A percentile compares a stretch with the other conserved stretches of the same genome.
phyloP scores from a whole-genome alignment of 1,139 yeast genomes.

The Magnusiomyces paraingens region DNA sequence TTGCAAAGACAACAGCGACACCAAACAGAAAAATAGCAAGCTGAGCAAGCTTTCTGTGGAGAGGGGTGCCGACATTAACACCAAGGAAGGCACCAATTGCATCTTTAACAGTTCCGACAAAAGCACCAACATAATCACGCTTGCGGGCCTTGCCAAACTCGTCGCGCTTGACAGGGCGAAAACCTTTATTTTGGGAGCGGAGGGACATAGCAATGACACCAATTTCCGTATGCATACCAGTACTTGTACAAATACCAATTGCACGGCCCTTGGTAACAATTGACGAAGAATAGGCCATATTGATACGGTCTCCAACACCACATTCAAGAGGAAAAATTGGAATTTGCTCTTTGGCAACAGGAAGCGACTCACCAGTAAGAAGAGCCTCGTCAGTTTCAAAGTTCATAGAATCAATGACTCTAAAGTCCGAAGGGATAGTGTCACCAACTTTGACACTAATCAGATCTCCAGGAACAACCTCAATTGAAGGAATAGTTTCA shows the following conservation, averaged over 20 bases:
- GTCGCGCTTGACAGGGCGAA: slow-evolving; percentile 34
- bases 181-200: slow-evolving; percentile 35
- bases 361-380: slow-evolving; percentile 74
- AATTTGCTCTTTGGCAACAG: slow-evolving; percentile 52
- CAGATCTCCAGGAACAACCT: slow-evolving; percentile 75
- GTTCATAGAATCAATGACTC: slow-evolving; percentile 55
- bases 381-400: slow-evolving; percentile 78
- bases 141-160: slow-evolving; percentile 35
- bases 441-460: slow-evolving; percentile 65
- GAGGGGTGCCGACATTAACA: slow-evolving; percentile 69
- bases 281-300: slow-evolving; percentile 68
- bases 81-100: slow-evolving; percentile 66
- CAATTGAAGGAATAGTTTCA: slow-evolving; percentile 53
- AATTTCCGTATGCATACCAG: slow-evolving; percentile 69
- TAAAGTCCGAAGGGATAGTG: slow-evolving; percentile 70
- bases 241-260: slow-evolving; percentile 55
- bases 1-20: slow-evolving; percentile 69
- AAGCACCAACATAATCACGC: slow-evolving; percentile 47
- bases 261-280: slow-evolving; percentile 75
- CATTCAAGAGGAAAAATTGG: slow-evolving; percentile 41
- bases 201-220: slow-evolving; percentile 70
- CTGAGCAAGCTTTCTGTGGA: slow-evolving; percentile 60
- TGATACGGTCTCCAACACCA: slow-evolving; percentile 72
- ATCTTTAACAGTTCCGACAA: slow-evolving; percentile 42
- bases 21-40: slow-evolving; percentile 62